Base-by-base conservation (phyloP, 495 filamentous ascomycete species). In the Aspergillus sparsus region DNA sequence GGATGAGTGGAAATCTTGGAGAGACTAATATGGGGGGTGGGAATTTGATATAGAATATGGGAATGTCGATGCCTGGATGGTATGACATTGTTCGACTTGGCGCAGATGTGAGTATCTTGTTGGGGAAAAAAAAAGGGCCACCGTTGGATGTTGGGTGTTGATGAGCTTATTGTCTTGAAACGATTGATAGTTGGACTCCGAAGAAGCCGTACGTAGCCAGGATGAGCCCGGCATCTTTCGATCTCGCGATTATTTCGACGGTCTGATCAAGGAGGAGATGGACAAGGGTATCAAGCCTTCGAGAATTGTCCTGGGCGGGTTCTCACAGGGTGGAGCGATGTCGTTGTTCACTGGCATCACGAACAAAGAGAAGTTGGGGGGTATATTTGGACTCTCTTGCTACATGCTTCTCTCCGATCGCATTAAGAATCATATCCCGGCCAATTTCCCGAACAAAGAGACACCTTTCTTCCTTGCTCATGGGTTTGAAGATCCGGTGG, bases 391-490 rank as follows among this genome's bases (percentile, higher is more conserved):
- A 9, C 79, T 98, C 47, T 93, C 89, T 9, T 87, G 83, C 60
- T 98, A 96, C 67, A 74, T 97, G 65, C 77, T 92, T 9, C 76
- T 97, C 49, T 85, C 85, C 64, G 77, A 83, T 53, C 93, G 90
- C 65, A 76, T 96, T 65, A 76, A 83, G 68, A 82, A 83, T 41
- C 81, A 88, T 52, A 74, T 88, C 31, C 82, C 89, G 0, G 77
- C 80, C 57, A 83, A 86, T 18, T 83, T 80, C 62, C 74, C 83
- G 55, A 97, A 96, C 72, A 85, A 88, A 73, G 76, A 87, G 5
- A 97, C 92, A 3, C 88, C 88, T 1, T 86, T 97, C 52, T 95
- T 95, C 73, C 85, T 96, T 82, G 92, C 84, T 8, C 93, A 98
- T 63, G 93, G 93, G 13, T 80, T 85, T 59, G 73, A 71, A 1